A percentile compares a stretch with the other conserved stretches of the same genome.
Evolutionary conservation across 805 yeast species (phyloP).

Genomic region (Cyberlindnera maritima): DNA sequence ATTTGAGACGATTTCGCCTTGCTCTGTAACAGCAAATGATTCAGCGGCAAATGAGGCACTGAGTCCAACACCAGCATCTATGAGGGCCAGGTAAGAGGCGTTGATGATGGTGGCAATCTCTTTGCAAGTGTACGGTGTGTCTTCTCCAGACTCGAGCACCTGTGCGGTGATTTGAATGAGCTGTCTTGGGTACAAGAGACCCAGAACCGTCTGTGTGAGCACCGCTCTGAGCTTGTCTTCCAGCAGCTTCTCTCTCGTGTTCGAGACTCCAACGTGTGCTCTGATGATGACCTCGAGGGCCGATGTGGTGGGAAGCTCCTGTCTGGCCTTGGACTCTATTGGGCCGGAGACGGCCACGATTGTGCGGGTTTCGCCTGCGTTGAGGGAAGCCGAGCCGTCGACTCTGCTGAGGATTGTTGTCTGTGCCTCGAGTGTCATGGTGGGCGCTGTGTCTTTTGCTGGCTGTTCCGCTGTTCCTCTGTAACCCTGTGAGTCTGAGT

Average conservation of each 20-base stretch:
- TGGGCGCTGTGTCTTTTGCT: not conserved
- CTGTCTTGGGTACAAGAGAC: slow-evolving; percentile 75
- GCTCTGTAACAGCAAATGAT: slow-evolving; percentile 40
- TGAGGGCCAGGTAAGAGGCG: slow-evolving; percentile 66
- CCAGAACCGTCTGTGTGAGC: slow-evolving; percentile 55
- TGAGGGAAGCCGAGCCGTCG: slow-evolving; percentile 76
- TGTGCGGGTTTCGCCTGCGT: slow-evolving; percentile 51
- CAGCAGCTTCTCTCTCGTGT: slow-evolving; percentile 69
- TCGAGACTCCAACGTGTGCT: slow-evolving; percentile 74
- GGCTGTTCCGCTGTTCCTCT: not conserved
- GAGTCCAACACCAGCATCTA: slow-evolving; percentile 78
- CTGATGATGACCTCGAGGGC: slow-evolving; percentile 75
- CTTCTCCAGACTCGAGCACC: slow-evolving; percentile 52
- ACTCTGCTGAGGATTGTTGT: slow-evolving; percentile 46
- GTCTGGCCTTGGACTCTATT: slow-evolving; percentile 76
- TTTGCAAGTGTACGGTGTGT: slow-evolving; percentile 27
- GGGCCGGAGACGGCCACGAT: slow-evolving; percentile 89
- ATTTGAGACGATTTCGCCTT: slow-evolving; percentile 33
- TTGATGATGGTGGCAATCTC: slow-evolving; percentile 45
- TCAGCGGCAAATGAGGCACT: slow-evolving; percentile 59
- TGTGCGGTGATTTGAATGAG: slow-evolving; percentile 69
- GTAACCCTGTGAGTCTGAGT: too few species aligned
- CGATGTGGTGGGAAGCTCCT: slow-evolving; percentile 78
- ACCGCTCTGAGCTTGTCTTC: slow-evolving; percentile 69
- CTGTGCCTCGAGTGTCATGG: slow-evolving; percentile 11